phyloP scores from a whole-genome alignment of 352 stramenopile species.

The Phytopythium litorale region DNA sequence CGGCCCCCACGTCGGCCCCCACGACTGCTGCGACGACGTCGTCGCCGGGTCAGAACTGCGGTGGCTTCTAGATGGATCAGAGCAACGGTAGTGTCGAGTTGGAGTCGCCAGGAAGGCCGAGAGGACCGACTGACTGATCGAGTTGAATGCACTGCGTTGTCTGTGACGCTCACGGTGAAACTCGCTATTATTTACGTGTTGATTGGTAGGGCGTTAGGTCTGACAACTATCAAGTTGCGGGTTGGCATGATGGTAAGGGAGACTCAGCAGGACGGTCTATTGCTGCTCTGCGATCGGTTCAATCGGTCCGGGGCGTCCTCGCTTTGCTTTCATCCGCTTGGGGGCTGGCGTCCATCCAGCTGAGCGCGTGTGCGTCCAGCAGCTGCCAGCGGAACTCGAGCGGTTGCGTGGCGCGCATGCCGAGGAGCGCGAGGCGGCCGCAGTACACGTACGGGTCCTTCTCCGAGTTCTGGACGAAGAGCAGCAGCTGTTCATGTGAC shows the following conservation, averaged over 20 bases:
- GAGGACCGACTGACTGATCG: neutral
- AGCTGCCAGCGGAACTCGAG: conserved; percentile 71
- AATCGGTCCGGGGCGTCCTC: no score
- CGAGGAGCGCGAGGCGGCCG: conserved; percentile 49
- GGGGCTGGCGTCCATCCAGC: conserved; percentile 8
- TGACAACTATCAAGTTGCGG: no score
- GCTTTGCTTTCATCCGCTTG: no score
- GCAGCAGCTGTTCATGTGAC: conserved; percentile 24
- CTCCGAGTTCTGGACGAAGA: conserved; percentile 53
- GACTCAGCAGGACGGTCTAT: no score
- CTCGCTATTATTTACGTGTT: no score
- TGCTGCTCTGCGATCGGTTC: no score
- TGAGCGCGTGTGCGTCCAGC: conserved; percentile 28
- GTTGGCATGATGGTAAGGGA: no score
- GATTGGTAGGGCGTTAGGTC: no score
- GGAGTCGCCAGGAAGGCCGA: neutral
- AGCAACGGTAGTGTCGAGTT: neutral
- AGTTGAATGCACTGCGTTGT: no score
- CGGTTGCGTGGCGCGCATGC: conserved; percentile 17
- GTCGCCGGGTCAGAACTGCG: neutral
- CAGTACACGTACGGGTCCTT: conserved; percentile 65
- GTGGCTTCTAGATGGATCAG: neutral
- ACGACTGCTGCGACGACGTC: neutral
- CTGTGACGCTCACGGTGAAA: conserved; percentile 26
- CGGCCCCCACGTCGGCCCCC: neutral